Percentiles rank a stretch among this genome's conserved stretches.
phyloP scores from a whole-genome alignment of 1,139 yeast genomes.

The Blastobotrys buckinghamii region DNA sequence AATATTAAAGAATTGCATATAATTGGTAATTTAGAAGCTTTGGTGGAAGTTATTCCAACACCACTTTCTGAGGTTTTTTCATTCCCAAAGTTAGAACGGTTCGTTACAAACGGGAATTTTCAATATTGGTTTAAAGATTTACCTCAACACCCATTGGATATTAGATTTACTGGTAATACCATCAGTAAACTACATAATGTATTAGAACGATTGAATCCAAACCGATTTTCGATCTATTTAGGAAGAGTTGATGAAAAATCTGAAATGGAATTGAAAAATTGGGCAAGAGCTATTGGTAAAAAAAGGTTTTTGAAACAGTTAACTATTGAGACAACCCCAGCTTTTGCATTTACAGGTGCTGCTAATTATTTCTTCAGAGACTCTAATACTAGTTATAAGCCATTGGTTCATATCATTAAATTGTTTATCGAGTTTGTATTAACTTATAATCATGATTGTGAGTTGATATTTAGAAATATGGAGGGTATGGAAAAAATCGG shows the following conservation, averaged over 20 bases:
- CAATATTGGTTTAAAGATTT: background rate
- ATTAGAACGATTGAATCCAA: background rate
- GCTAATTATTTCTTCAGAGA: slow-evolving; percentile 1
- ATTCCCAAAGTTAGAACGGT: background rate
- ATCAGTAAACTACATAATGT: background rate
- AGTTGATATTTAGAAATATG: slow-evolving; percentile 4
- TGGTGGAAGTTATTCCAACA: background rate
- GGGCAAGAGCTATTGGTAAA: background rate
- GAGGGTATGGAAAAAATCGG: slow-evolving; percentile 8
- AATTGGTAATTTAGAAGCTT: background rate
- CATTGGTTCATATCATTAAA: background rate
- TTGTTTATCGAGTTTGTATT: background rate
- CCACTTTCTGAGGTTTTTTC: background rate
- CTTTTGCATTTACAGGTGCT: background rate
- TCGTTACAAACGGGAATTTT: slow-evolving; percentile 3
- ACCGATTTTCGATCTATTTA: background rate
- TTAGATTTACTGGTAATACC: background rate
- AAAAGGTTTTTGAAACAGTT: background rate
- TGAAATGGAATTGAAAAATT: background rate
- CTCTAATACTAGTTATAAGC: background rate
- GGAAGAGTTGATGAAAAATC: slow-evolving; percentile 4
- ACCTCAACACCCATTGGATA: background rate
- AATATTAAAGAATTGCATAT: background rate
- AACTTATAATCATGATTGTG: background rate
- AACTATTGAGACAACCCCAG: background rate